phyloP scores from a whole-genome alignment of 2,329 filamentous ascomycete genomes.

The Cladorrhinum sp. region DNA sequence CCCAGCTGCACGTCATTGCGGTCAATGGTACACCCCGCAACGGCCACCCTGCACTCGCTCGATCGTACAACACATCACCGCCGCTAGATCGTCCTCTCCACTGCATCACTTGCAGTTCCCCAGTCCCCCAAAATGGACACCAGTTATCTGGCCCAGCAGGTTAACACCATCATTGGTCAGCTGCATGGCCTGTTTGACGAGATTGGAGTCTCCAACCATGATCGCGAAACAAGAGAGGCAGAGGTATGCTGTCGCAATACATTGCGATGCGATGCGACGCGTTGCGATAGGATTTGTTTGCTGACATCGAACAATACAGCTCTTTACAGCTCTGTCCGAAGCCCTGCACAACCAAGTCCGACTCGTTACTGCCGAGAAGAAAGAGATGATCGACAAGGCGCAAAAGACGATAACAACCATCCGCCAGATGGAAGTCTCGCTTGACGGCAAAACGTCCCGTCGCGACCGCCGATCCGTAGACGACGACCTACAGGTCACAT shows the following conservation, averaged over 20 bases:
- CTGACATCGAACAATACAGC: slow-evolving; percentile 46
- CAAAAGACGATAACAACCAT: slow-evolving; percentile 81
- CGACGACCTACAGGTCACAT: slow-evolving; percentile 73
- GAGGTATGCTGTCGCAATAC: slow-evolving; percentile 59
- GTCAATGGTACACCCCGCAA: slow-evolving; percentile 27
- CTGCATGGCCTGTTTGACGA: slow-evolving; percentile 95
- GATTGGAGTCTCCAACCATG: slow-evolving; percentile 91
- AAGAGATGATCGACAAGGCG: slow-evolving; percentile 84
- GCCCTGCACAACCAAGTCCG: slow-evolving; percentile 88
- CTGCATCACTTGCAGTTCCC: background rate
- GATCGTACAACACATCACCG: slow-evolving; percentile 16
- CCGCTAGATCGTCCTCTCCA: background rate
- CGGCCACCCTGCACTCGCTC: slow-evolving; percentile 14
- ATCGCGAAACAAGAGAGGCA: slow-evolving; percentile 83
- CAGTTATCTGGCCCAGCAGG: slow-evolving; percentile 89
- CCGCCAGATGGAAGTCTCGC: slow-evolving; percentile 86
- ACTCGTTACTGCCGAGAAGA: slow-evolving; percentile 82
- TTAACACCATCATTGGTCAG: slow-evolving; percentile 89
- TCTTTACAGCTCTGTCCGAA: slow-evolving; percentile 88
- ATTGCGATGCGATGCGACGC: background rate
- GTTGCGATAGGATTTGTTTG: background rate
- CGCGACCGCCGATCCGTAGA: slow-evolving; percentile 55
- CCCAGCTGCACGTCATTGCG: slow-evolving; percentile 28
- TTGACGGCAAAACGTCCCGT: slow-evolving; percentile 70
- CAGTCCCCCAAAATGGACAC: slow-evolving; percentile 65